These are phyloP conservation scores for Skeletonema costatum DNA, from an alignment of 108 stramenopile species.

Conservation along the genomic window DNA sequence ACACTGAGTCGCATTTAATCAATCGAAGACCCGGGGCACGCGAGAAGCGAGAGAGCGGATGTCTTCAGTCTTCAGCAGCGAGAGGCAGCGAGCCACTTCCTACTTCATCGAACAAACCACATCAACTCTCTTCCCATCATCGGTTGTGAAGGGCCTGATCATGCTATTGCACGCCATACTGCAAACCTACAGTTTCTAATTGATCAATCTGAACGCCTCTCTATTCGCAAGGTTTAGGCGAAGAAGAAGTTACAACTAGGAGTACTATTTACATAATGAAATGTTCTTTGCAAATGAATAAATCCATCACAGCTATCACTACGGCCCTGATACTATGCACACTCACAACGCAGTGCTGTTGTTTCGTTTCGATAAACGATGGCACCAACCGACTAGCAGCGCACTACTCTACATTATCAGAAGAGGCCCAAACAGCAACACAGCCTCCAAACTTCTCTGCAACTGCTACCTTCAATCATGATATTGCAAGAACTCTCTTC, in stretches of 20 bases:
- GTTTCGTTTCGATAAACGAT: background rate
- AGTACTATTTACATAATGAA: conserved; percentile 1
- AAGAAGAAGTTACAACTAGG: no score
- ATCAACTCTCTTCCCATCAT: no score
- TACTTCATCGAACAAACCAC: no score
- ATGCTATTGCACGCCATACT: no score
- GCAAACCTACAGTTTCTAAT: no score
- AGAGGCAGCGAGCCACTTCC: no score
- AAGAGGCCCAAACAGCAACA: background rate
- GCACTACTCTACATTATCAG: background rate
- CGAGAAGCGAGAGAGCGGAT: no score
- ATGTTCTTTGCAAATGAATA: background rate
- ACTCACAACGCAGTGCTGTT: background rate
- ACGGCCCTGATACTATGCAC: background rate
- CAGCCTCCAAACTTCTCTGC: conserved; percentile 12
- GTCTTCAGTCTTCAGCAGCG: no score
- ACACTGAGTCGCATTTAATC: no score
- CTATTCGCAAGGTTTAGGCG: conserved; percentile 19
- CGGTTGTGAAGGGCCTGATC: no score
- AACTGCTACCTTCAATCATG: conserved; percentile 36
- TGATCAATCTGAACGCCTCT: conserved; percentile 16
- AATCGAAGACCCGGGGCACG: no score
- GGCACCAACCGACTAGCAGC: background rate
- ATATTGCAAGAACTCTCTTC: conserved; percentile 50
- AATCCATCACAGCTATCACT: background rate